These are phyloP conservation scores for Trichoderma asperellum DNA, from an alignment of 2,329 filamentous ascomycete species.

Conservation along the genomic window DNA sequence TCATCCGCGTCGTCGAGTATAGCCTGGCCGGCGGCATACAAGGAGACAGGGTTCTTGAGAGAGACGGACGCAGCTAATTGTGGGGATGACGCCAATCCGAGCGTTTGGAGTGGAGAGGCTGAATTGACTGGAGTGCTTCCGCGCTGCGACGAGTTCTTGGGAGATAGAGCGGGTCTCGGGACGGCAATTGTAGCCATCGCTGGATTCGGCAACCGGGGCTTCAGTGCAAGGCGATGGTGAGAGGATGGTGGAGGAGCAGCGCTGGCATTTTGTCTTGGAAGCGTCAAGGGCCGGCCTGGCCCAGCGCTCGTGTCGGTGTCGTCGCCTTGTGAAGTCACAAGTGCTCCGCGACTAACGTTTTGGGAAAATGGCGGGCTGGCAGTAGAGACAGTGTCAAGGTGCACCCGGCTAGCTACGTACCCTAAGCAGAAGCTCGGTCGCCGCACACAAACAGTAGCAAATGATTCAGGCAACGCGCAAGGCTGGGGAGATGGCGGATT, in stretches of 20 bases:
- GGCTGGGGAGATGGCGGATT: not conserved
- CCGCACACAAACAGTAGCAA: not conserved
- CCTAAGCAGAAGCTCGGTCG: not conserved
- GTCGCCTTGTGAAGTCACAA: not conserved
- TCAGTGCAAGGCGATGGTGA: not conserved
- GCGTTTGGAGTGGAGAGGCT: conserved; percentile 47
- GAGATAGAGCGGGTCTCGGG: conserved; percentile 52
- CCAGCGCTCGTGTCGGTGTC: conserved; percentile 15
- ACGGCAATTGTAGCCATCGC: conserved; percentile 61
- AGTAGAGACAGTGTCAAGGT: not conserved
- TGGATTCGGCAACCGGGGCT: conserved; percentile 5
- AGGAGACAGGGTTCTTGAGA: conserved; percentile 87
- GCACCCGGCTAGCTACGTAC: not conserved
- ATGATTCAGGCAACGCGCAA: not conserved
- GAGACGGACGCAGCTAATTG: conserved; percentile 43
- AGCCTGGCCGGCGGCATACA: conserved; percentile 79
- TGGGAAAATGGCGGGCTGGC: not conserved
- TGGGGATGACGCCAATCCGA: conserved; percentile 33
- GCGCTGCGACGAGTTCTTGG: conserved; percentile 48
- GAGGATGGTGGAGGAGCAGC: conserved; percentile 11
- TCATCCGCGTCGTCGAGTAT: conserved; percentile 56
- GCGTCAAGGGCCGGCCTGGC: not conserved
- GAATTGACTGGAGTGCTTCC: conserved; percentile 44
- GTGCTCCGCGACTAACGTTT: conserved; percentile 9
- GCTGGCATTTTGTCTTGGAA: conserved; percentile 14